Evolutionary conservation across 305 asterid species (phyloP), one percentile per base, ranked within the genome.

Genomic region (Fraxinus albicans): DNA sequence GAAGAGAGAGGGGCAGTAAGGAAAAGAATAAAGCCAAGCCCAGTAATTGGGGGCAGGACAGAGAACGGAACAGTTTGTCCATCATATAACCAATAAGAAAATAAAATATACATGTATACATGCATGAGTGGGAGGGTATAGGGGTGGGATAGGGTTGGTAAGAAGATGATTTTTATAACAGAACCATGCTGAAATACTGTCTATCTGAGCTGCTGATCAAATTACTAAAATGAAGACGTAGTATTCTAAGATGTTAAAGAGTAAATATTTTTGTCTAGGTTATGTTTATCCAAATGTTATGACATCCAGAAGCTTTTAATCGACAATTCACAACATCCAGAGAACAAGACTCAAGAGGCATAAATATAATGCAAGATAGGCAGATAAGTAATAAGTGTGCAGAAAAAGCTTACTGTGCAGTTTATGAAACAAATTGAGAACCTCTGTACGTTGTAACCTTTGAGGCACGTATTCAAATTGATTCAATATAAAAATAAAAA

Each of bases 1-100:
- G 89, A 83, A 72, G 77, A 82, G 79, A 88, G 77, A 73, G 50
- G 40, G 50, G 17, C 47, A 74, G 58, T 81, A 36, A 38, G 73
- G n/a, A 9, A 84, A 84, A 80, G 33, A 50, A 73, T 67, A 27
- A 78, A 79, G 69, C 12, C 27, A 73, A 63, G 78, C 33, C 77
- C 44, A 35, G 50, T 35, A 21, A n/a, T 47, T 25, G 8, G 31
- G 72, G 73, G 7, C 50, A 73, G 78, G 53, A 29, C 42, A 81
- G 67, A 44, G 50, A 77, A 53, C 6, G 10, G 35, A 29, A 34
- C 77, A 33, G 27, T 34, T 73, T 73, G 42, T 34, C 77, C 15
- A n/a, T 73, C 77, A 73, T 33, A 34, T 29, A 69, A 69, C 25
- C 47, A 9, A 23, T 44, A 40, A 13, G 42, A 19, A 58, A 76